These are phyloP conservation scores for Trifolium repens DNA, from an alignment of 306 rosid genomes.

Conservation along the genomic window DNA sequence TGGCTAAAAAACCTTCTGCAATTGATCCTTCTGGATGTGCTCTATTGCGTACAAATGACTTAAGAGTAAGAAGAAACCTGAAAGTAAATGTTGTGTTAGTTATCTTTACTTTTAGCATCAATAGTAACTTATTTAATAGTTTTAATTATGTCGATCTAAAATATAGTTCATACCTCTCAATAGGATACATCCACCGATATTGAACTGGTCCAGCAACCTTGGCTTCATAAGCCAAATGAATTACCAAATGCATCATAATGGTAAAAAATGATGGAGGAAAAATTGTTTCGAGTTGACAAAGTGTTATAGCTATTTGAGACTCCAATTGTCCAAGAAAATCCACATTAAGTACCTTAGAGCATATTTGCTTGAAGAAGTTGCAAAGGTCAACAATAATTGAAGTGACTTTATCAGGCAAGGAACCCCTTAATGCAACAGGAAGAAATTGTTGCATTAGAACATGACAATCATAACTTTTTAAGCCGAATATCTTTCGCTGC, in stretches of 20 bases:
- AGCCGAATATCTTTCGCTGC: constrained; percentile 4
- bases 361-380: background rate
- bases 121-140: background rate
- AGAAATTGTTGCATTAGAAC: background rate
- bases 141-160: background rate
- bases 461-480: background rate
- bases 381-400: background rate
- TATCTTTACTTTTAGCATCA: background rate
- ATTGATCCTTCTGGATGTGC: background rate
- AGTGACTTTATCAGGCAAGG: background rate
- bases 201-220: background rate
- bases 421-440: background rate
- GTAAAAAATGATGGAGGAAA: background rate
- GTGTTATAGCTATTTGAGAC: background rate
- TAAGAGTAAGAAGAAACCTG: background rate
- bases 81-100: background rate
- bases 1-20: background rate
- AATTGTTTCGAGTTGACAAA: background rate
- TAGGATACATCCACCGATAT: background rate
- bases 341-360: background rate
- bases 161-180: background rate
- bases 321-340: background rate
- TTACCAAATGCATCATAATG: background rate
- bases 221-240: constrained; percentile 1
- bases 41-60: background rate